Base-by-base conservation (phyloP, 163 green algal species). In the Scenedesmus sp. region DNA sequence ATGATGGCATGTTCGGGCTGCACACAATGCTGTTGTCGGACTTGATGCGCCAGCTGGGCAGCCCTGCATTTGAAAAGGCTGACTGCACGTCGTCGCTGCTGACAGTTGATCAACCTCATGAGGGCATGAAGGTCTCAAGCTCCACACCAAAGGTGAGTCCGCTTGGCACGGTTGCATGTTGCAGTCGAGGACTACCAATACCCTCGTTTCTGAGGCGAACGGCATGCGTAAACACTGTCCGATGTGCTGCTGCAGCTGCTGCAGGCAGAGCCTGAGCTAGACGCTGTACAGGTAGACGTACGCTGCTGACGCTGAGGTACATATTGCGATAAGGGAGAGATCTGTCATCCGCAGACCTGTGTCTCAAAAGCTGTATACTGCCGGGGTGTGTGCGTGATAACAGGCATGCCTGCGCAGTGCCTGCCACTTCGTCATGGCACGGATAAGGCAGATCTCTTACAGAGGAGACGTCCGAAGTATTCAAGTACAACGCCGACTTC, bases 11-110 rank as follows among this genome's bases (percentile, higher is more conserved):
- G 35, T 81, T 81, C 2, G 56, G 83, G 42, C 61, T 89, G 53
- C 83, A 89, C 4, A 89, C 83, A 43, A 89, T 89, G 83, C 83
- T 89, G 83, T 68, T 89, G 83, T 89, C 83, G 43, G 44, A 30
- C 61, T 89, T 89, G 53, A 89, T 51, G 33, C 56, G 40, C 82
- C 82, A 88, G 49, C 46, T 22, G 20, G 33, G 26, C 16, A 78
- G 46, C 5, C 82, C 56, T 79, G 82, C 72, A 44, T 37, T 22
- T 56, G 42, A n/a, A 0, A 87, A 37, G 40, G 73, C 49, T 51
- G 33, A n/a, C 70, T 20, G 26, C 22, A 84, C 78, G 5, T 82
- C 61, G 6, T 37, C 24, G 0, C 9, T 44, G 15, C 56, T n/a
- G 20, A 88, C 51, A 88, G 44, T 35, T n/a, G n/a, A n/a, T n/a